Base-by-base conservation (phyloP, 352 stramenopile species). In the Phytophthora ramorum region DNA sequence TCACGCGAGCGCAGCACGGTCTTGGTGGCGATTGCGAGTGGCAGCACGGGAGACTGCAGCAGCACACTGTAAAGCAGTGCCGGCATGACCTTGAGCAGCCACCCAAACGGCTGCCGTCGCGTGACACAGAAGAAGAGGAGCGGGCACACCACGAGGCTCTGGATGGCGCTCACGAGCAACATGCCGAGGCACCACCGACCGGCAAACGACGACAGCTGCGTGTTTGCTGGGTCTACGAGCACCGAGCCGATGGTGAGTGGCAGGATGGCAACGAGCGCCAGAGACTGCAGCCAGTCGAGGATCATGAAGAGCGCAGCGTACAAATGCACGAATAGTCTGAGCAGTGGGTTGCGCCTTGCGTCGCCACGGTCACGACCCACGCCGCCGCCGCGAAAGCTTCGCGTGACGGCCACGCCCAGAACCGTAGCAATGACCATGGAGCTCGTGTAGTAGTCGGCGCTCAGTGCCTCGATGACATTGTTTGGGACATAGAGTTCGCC, bases 221-320 rank as follows among this genome's bases (percentile, higher is more conserved):
- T 26, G 20, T 76, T 59, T 8, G 80, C 43, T 0, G 78, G 71
- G 7, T 77, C 75, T 12, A 66, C 63, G 3, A 90, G 70, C 17
- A 85, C 58, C 0, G 78, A 78, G 7, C 78, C 75, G 8, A 81
- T 54, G n/a, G 81, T 59, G 40, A 92, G 69, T 16, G 79, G 78
- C 7, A 88, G 37, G 5, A 73, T 81, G 12, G 83, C 78, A 41
- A 83, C 47, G 10, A 90, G 60, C 30, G 75, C 69, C 32, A 87
- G 43, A 20, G 61, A 72, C 66, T 92, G 79, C 46, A 89, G 40
- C 81, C 79, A 89, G 34, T 90, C 77, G 26, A 81, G 57, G 58
- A 90, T 84, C 14, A 68, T 76, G 38, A 87, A 83, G 22, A 92
- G 62, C 46, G 83, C 75, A 4, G 76, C 55, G 68, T 88, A 90